Conservation (phyloP, 306 rosid genomes). For the Dicorynia guianensis region DNA sequence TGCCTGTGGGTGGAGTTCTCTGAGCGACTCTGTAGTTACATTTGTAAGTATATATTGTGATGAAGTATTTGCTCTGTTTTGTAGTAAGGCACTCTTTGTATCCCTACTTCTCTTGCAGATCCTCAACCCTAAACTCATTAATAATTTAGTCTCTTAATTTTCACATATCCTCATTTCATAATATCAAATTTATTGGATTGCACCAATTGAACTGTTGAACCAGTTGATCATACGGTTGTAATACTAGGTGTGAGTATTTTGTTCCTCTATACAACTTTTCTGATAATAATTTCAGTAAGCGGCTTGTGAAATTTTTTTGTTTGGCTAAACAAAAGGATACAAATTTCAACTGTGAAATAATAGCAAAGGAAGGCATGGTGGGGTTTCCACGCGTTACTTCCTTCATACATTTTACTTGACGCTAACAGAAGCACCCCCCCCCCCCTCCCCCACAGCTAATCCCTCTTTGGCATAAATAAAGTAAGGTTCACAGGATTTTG, state of each 20-base stretch:
- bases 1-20: too few species aligned
- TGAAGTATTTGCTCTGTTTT: conserved; percentile 16
- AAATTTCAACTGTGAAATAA: too few species aligned
- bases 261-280: too few species aligned
- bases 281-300: background rate
- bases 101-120: background rate
- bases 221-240: too few species aligned
- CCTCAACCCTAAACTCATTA: conserved; percentile 34
- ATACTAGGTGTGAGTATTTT: too few species aligned
- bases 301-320: too few species aligned
- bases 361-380: conserved; percentile 5
- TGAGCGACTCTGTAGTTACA: background rate
- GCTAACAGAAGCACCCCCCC: conserved; percentile 21
- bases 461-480: conserved; percentile 33
- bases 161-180: too few species aligned
- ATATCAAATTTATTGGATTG: too few species aligned
- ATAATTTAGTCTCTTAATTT: too few species aligned
- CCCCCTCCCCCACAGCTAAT: background rate
- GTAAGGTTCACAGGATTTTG: conserved; percentile 23
- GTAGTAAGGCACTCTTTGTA: conserved; percentile 3
- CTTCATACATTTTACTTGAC: background rate
- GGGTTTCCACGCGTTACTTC: conserved; percentile 28
- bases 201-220: too few species aligned
- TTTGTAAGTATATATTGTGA: conserved; percentile 13
- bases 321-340: too few species aligned